A percentile compares a stretch with the other conserved stretches of the same genome.
Evolutionary conservation across 2,329 filamentous ascomycete species (phyloP).

Genomic region (Colletotrichum aenigma): DNA sequence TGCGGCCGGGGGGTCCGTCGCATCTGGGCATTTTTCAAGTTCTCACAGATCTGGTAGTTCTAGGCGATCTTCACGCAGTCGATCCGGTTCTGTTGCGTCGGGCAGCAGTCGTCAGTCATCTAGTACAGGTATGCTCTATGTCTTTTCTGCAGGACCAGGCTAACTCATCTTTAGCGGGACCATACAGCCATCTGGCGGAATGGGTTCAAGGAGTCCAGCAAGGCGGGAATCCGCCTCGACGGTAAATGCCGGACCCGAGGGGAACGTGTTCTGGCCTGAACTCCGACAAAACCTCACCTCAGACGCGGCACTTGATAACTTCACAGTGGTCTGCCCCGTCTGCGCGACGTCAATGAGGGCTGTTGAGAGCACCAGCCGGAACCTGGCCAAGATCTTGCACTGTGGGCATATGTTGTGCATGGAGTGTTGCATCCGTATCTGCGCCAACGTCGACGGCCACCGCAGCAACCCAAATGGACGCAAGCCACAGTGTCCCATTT

Average conservation of each 20-base stretch:
- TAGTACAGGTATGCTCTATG: not conserved
- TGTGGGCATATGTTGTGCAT: slow-evolving; percentile 20
- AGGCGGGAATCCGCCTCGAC: not conserved
- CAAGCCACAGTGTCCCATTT: slow-evolving; percentile 5
- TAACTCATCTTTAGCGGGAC: not conserved
- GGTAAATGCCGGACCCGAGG: not conserved
- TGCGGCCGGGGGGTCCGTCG: not conserved
- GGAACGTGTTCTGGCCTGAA: slow-evolving; percentile 9
- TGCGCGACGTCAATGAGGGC: slow-evolving; percentile 9
- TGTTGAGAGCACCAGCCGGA: not conserved
- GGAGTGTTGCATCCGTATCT: slow-evolving; percentile 1
- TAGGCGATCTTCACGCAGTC: not conserved
- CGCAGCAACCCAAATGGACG: not conserved
- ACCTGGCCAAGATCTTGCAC: not conserved
- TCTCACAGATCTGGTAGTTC: not conserved
- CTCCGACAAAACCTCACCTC: not conserved
- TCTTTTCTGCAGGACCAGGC: not conserved
- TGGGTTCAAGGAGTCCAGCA: not conserved
- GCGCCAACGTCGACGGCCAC: not conserved
- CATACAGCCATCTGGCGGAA: not conserved
- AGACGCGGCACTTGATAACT: not conserved
- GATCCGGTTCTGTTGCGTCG: not conserved
- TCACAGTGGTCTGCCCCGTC: slow-evolving; percentile 5
- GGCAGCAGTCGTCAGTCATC: not conserved
- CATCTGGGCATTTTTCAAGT: not conserved